Conservation (phyloP, 192 early-diverging fungal genomes). For the Spizellomyces sp. region DNA sequence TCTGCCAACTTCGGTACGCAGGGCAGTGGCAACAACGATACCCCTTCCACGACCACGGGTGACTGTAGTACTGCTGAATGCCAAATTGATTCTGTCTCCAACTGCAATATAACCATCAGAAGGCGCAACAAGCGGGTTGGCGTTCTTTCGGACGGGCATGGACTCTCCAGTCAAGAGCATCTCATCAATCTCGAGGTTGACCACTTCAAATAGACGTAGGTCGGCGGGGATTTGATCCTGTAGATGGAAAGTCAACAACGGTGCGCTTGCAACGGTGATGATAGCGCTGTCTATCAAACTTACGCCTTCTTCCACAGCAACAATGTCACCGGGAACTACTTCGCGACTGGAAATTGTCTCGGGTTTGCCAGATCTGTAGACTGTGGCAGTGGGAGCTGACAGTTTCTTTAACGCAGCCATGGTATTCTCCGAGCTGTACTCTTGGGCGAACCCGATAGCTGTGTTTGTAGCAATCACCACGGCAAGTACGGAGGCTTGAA, state of each 20-base stretch:
- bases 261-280: too few relatives aligned
- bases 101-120: constrained; percentile 18
- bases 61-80: constrained; percentile 41
- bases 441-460: constrained; percentile 41
- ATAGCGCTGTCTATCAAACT: too few relatives aligned
- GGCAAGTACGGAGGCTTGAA: constrained; percentile 32
- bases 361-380: constrained; percentile 33
- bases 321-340: constrained; percentile 45
- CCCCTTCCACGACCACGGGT: constrained; percentile 49
- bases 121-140: background rate
- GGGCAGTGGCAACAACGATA: constrained; percentile 37
- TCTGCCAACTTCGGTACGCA: constrained; percentile 40
- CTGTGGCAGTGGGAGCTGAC: constrained; percentile 43
- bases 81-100: constrained; percentile 38
- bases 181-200: constrained; percentile 49
- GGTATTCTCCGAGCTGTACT: constrained; percentile 39
- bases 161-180: constrained; percentile 45
- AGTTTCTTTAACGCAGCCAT: constrained; percentile 42
- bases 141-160: constrained; percentile 36
- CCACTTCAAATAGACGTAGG: constrained; percentile 36
- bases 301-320: constrained; percentile 36
- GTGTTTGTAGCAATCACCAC: constrained; percentile 45
- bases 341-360: constrained; percentile 28
- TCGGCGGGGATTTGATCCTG: constrained; percentile 36
- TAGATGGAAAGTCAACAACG: too few relatives aligned